Evolutionary conservation across 2,329 filamentous ascomycete species (phyloP).

Genomic region (Diaporthe sp.): DNA sequence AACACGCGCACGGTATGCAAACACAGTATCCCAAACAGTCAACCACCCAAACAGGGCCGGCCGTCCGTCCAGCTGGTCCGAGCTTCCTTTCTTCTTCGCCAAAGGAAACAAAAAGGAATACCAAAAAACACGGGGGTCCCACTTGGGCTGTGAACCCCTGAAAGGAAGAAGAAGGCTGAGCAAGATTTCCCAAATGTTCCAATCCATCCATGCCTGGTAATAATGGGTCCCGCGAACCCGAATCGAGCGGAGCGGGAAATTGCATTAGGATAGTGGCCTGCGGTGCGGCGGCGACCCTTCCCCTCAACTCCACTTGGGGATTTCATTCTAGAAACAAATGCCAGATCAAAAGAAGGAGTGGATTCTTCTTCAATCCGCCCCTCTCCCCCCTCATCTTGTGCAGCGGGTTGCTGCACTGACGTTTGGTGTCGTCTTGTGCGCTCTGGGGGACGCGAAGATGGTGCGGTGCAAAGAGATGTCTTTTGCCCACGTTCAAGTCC

Average conservation of each 20-base stretch:
- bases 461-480: not conserved
- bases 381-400: not conserved
- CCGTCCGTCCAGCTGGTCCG: not conserved
- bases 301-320: not conserved
- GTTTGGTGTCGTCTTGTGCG: not conserved
- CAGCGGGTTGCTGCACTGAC: not conserved
- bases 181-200: not conserved
- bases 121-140: not conserved
- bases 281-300: not conserved
- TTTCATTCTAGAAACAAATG: slow-evolving; percentile 11
- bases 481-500: no score
- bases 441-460: not conserved
- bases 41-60: not conserved
- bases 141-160: not conserved
- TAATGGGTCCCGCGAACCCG: not conserved
- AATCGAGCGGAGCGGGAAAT: slow-evolving; percentile 21
- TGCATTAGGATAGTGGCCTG: not conserved
- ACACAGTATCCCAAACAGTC: not conserved
- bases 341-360: not conserved
- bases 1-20: not conserved
- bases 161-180: not conserved
- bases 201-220: not conserved
- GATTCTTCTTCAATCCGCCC: not conserved
- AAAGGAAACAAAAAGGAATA: not conserved
- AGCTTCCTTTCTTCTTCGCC: not conserved